These are phyloP conservation scores for Colletotrichum melonis DNA, from an alignment of 2,329 filamentous ascomycete species.

Conservation along the genomic window DNA sequence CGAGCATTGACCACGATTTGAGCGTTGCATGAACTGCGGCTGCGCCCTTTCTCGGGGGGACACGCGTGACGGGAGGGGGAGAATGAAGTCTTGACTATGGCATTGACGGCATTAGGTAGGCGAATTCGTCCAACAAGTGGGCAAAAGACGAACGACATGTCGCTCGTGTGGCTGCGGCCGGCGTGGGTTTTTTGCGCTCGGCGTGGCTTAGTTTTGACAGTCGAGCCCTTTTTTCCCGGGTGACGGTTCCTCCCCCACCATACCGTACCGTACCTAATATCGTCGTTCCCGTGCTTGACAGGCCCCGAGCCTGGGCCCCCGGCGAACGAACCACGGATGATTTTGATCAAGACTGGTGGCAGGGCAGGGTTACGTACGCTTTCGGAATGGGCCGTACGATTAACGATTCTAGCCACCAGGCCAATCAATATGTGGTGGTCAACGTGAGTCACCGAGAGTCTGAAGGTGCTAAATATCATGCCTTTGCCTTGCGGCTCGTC, in stretches of 20 bases:
- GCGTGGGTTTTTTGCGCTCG: neutral
- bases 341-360: too few relatives aligned
- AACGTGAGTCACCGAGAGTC: too few relatives aligned
- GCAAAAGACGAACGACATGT: constrained; percentile 7
- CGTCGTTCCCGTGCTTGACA: neutral
- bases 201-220: constrained; percentile 8
- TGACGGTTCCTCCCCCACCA: neutral
- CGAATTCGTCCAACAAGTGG: neutral
- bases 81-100: neutral
- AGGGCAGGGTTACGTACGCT: neutral
- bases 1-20: constrained; percentile 16
- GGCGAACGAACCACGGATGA: neutral
- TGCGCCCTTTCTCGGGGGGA: neutral
- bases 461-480: neutral
- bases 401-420: neutral
- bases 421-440: too few relatives aligned
- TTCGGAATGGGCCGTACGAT: neutral
- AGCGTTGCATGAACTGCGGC: constrained; percentile 10
- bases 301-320: neutral
- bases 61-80: neutral
- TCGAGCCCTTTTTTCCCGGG: neutral
- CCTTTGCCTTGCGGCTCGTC: too few relatives aligned
- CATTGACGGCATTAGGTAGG: neutral
- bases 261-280: neutral
- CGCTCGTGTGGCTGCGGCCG: neutral